phyloP scores from a whole-genome alignment of 345 rosid species.

The Leavenworthia alabamica region DNA sequence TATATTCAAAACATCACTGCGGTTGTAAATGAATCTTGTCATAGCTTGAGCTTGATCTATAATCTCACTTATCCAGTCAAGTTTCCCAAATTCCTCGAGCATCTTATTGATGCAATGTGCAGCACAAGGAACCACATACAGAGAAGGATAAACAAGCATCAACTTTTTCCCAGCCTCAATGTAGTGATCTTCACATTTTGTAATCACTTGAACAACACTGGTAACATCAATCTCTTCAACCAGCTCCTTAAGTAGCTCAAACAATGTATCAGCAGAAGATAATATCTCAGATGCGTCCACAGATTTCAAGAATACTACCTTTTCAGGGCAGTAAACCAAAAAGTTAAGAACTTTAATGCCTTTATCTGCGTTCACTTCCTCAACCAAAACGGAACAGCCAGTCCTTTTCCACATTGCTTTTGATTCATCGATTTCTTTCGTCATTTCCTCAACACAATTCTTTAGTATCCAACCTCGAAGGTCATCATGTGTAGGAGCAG shows the following conservation, averaged over 20 bases:
- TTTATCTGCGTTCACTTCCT: conserved; percentile 46
- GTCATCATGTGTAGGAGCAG: conserved; percentile 48
- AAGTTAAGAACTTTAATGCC: conserved; percentile 52
- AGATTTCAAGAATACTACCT: conserved; percentile 55
- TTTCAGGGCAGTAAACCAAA: conserved; percentile 54
- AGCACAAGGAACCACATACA: conserved; percentile 86
- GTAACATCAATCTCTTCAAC: conserved; percentile 71
- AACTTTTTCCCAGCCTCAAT: conserved; percentile 52
- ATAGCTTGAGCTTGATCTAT: conserved; percentile 67
- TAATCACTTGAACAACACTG: conserved; percentile 78
- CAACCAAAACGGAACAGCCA: conserved; percentile 73
- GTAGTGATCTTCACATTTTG: conserved; percentile 52
- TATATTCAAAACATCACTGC: conserved; percentile 56
- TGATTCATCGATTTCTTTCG: conserved; percentile 37
- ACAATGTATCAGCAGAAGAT: conserved; percentile 48
- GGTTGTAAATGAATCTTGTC: conserved; percentile 68
- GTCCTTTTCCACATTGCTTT: conserved; percentile 53
- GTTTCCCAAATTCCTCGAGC: conserved; percentile 53
- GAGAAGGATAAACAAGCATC: conserved; percentile 50
- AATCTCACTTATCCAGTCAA: conserved; percentile 48
- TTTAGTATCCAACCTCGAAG: conserved; percentile 69
- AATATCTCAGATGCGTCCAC: conserved; percentile 52
- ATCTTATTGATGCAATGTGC: conserved; percentile 61
- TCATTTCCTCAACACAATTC: conserved; percentile 62
- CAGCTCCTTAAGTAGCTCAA: conserved; percentile 51